Conservation (phyloP, 1,284 basidiomycete genomes). For the Leccinum discolor region DNA sequence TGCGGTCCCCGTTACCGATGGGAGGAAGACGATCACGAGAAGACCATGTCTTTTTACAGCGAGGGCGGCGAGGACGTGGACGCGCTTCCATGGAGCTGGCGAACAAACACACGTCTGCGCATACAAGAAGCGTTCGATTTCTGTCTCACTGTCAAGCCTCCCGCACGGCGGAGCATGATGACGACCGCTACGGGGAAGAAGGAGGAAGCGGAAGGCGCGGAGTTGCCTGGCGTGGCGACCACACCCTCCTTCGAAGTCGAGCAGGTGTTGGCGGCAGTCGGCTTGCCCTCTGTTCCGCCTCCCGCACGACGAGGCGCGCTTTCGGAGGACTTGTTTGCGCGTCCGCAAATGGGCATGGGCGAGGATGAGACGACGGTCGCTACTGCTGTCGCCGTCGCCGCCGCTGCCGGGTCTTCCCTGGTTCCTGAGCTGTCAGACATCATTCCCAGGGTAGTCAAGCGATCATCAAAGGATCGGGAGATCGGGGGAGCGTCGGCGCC, state of each 20-base stretch:
- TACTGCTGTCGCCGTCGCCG: not conserved
- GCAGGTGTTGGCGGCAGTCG: slow-evolving; percentile 69
- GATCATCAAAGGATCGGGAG: slow-evolving; percentile 39
- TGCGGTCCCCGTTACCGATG: slow-evolving; percentile 80
- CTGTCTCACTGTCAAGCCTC: slow-evolving; percentile 58
- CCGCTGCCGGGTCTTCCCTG: slow-evolving; percentile 14
- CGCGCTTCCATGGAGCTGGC: slow-evolving; percentile 74
- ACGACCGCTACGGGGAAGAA: slow-evolving; percentile 27
- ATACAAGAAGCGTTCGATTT: slow-evolving; percentile 81
- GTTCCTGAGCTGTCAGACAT: slow-evolving; percentile 42
- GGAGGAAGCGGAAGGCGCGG: slow-evolving; percentile 33
- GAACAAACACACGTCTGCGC: slow-evolving; percentile 65
- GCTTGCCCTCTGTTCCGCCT: slow-evolving; percentile 50
- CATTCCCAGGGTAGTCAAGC: slow-evolving; percentile 43
- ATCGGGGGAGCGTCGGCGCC: slow-evolving; percentile 37
- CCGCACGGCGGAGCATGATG: slow-evolving; percentile 32
- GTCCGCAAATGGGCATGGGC: slow-evolving; percentile 36
- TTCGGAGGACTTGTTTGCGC: slow-evolving; percentile 62
- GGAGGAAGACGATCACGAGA: slow-evolving; percentile 77
- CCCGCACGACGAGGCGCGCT: slow-evolving; percentile 57
- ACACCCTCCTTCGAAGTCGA: slow-evolving; percentile 56
- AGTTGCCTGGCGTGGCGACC: slow-evolving; percentile 28
- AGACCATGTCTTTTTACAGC: slow-evolving; percentile 49
- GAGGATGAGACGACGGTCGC: slow-evolving; percentile 3
- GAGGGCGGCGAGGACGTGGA: slow-evolving; percentile 49